phyloP scores from a whole-genome alignment of 768 basidiomycete species.

The Terana coerulea region DNA sequence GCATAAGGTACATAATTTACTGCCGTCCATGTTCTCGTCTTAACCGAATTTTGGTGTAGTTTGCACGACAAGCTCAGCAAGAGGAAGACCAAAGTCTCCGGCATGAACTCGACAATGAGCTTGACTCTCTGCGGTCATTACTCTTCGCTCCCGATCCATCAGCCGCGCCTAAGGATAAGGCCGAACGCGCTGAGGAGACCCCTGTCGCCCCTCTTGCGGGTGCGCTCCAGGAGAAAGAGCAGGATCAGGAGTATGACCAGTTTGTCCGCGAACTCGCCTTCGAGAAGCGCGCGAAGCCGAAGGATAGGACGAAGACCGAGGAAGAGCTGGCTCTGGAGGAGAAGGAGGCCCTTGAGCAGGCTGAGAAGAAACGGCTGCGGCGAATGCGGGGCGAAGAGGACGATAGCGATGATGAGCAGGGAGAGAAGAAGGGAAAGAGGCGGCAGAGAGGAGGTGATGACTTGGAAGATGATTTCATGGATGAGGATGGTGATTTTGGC shows the following conservation, averaged over 20 bases:
- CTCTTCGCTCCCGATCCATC: slow-evolving; percentile 56
- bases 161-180: slow-evolving; percentile 19
- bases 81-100: slow-evolving; percentile 84
- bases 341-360: slow-evolving; percentile 81
- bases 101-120: slow-evolving; percentile 84
- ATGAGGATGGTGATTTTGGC: slow-evolving; percentile 19
- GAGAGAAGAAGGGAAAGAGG: slow-evolving; percentile 30
- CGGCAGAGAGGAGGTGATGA: slow-evolving; percentile 75
- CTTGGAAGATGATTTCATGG: slow-evolving; percentile 80
- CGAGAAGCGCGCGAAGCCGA: slow-evolving; percentile 90
- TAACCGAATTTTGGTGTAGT: slow-evolving; percentile 38
- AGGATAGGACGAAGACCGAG: slow-evolving; percentile 94
- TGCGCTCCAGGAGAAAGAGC: slow-evolving; percentile 20
- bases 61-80: slow-evolving; percentile 82
- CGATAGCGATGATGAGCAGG: slow-evolving; percentile 60
- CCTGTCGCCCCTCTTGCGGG: neutral
- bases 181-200: neutral
- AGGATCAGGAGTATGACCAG: slow-evolving; percentile 81
- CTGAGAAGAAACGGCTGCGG: slow-evolving; percentile 70
- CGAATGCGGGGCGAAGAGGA: slow-evolving; percentile 84
- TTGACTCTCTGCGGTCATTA: slow-evolving; percentile 73
- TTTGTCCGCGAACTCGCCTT: slow-evolving; percentile 90
- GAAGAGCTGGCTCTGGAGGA: slow-evolving; percentile 89
- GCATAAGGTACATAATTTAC: slow-evolving; percentile 68
- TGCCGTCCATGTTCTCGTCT: no score